phyloP scores from a whole-genome alignment of 2,329 filamentous ascomycete species.

The Colletotrichum echinochloae region DNA sequence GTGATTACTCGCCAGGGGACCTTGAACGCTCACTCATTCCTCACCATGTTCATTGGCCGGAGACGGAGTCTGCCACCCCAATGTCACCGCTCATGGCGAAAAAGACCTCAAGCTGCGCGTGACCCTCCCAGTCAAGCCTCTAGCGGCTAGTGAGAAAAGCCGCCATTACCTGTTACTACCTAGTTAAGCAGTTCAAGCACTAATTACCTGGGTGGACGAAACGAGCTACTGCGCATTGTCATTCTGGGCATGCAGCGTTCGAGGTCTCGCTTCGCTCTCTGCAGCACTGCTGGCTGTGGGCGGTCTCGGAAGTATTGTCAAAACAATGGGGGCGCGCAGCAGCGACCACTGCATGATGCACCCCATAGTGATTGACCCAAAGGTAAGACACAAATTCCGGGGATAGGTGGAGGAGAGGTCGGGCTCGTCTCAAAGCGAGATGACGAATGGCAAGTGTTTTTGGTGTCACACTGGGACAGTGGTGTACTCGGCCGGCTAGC shows the following conservation, averaged over 20 bases:
- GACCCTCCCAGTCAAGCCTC: slow-evolving; percentile 21
- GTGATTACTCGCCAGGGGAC: slow-evolving; percentile 1
- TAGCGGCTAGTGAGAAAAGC: slow-evolving; percentile 14
- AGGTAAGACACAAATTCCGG: slow-evolving; percentile 13
- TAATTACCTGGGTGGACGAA: slow-evolving; percentile 9
- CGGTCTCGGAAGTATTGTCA: slow-evolving; percentile 33
- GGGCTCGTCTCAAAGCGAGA: slow-evolving; percentile 20
- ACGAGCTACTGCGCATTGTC: slow-evolving; percentile 11
- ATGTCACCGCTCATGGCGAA: neutral
- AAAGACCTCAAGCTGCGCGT: slow-evolving; percentile 17
- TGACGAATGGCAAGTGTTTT: slow-evolving; percentile 4
- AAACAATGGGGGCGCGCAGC: slow-evolving; percentile 12
- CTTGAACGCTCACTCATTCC: slow-evolving; percentile 18
- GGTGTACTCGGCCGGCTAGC: neutral
- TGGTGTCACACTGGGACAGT: slow-evolving; percentile 1
- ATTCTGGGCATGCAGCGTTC: slow-evolving; percentile 22
- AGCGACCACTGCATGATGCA: slow-evolving; percentile 26
- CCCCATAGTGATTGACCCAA: slow-evolving; percentile 27
- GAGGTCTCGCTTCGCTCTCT: slow-evolving; percentile 17
- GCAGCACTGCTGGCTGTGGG: slow-evolving; percentile 28
- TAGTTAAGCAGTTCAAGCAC: neutral
- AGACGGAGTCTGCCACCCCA: neutral
- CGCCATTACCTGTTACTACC: slow-evolving; percentile 3
- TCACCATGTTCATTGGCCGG: slow-evolving; percentile 12
- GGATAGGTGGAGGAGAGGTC: neutral